A percentile compares a stretch with the other conserved stretches of the same genome.
Conservation (phyloP, 2,329 filamentous ascomycete species). For the Leptographium radiaticola region DNA sequence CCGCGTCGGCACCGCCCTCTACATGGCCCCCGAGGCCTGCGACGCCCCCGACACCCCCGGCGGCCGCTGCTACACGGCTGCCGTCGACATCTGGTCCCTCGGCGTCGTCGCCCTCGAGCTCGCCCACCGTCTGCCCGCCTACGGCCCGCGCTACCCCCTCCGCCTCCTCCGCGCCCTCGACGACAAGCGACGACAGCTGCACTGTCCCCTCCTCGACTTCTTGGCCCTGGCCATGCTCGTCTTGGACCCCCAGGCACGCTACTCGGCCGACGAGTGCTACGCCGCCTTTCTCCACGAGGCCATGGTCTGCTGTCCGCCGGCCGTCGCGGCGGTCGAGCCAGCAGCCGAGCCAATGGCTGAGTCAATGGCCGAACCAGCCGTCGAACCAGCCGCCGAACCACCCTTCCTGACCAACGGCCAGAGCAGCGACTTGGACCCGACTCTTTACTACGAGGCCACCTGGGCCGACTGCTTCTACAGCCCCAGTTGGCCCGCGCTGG, state of each 20-base stretch:
- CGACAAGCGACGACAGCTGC: background rate
- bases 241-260: background rate
- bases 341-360: no score
- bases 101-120: conserved; percentile 1
- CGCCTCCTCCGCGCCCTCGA: background rate
- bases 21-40: background rate
- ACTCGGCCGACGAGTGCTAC: background rate
- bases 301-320: background rate
- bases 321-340: background rate
- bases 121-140: background rate
- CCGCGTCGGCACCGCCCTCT: background rate
- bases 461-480: no score
- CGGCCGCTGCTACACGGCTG: background rate
- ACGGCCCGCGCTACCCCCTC: background rate
- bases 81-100: conserved; percentile 1
- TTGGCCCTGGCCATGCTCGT: background rate
- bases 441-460: no score
- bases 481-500: no score
- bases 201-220: background rate
- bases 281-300: background rate
- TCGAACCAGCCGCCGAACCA: background rate
- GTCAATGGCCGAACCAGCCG: background rate
- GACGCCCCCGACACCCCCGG: background rate
- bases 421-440: no score
- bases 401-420: no score